Evolutionary conservation across 208 protist genomes (phyloP).

Genomic region (Naegleria lovaniensis): DNA sequence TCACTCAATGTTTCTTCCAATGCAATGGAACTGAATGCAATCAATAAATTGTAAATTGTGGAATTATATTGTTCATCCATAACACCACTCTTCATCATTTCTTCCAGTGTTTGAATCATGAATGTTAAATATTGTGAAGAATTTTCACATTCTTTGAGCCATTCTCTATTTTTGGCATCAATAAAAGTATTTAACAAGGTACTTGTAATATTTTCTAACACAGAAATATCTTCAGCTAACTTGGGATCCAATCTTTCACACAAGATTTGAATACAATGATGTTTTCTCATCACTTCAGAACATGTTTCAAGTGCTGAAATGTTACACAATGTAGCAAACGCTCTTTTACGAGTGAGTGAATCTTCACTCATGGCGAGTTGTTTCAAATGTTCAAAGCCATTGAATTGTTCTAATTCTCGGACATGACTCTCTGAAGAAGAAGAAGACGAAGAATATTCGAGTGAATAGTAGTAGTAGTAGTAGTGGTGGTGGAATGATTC

Average conservation of each 20-base stretch:
- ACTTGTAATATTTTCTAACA: slow-evolving; percentile 1
- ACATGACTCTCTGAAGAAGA: neutral
- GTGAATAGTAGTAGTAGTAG: neutral
- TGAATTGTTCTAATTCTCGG: neutral
- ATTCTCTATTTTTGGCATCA: neutral
- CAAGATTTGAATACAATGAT: neutral
- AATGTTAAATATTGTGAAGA: neutral
- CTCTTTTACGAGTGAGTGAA: neutral
- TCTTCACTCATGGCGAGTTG: neutral
- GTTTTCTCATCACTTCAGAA: too few species aligned
- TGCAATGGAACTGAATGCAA: neutral
- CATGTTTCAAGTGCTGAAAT: neutral
- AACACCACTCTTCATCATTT: neutral
- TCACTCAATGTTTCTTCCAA: neutral
- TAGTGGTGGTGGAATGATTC: too few species aligned
- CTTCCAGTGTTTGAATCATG: neutral
- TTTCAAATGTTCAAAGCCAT: neutral
- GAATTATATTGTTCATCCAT: neutral
- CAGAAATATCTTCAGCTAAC: too few species aligned
- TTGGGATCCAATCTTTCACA: neutral
- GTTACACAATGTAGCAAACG: neutral
- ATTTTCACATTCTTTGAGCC: neutral
- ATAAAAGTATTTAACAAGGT: neutral
- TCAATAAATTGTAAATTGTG: neutral
- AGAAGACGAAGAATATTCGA: neutral